Conservation (phyloP, 257 asterid genomes). For the Scutellaria minor region DNA sequence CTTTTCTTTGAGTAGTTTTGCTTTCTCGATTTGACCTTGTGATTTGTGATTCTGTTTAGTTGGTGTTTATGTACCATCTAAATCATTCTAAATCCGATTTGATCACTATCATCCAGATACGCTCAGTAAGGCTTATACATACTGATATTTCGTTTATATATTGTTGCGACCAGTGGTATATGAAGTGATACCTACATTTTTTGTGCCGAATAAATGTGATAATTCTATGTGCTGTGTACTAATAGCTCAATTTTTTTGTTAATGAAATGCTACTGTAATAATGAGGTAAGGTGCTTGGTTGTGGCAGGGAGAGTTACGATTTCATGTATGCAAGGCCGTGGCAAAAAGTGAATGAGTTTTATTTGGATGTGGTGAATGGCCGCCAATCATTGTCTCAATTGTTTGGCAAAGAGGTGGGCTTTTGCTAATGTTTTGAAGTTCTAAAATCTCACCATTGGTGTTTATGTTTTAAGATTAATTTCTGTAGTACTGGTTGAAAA, state of each 20-base stretch:
- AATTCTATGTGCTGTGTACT: neutral
- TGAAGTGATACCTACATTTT: constrained; percentile 1
- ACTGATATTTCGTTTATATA: neutral
- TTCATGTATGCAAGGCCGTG: constrained; percentile 83
- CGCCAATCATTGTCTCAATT: constrained; percentile 53
- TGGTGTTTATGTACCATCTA: neutral
- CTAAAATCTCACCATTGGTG: neutral
- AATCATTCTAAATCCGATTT: neutral
- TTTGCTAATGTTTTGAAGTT: constrained; percentile 2
- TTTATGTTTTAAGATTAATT: constrained; percentile 24
- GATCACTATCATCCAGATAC: neutral
- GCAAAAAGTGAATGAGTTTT: constrained; percentile 70
- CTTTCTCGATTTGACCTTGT: neutral
- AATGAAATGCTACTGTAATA: constrained; percentile 1
- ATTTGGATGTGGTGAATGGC: constrained; percentile 71
- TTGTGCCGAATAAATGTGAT: neutral
- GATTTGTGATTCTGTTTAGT: neutral
- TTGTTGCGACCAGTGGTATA: neutral
- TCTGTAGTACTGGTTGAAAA: constrained; percentile 4
- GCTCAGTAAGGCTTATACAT: constrained; percentile 13
- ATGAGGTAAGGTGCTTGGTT: constrained; percentile 15
- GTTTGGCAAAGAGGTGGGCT: constrained; percentile 69
- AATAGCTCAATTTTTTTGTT: neutral
- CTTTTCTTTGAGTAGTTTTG: neutral
- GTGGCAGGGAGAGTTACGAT: constrained; percentile 84